These are phyloP conservation scores for Apiotrichum montevideense DNA, from an alignment of 1,284 basidiomycete genomes.

Conservation along the genomic window DNA sequence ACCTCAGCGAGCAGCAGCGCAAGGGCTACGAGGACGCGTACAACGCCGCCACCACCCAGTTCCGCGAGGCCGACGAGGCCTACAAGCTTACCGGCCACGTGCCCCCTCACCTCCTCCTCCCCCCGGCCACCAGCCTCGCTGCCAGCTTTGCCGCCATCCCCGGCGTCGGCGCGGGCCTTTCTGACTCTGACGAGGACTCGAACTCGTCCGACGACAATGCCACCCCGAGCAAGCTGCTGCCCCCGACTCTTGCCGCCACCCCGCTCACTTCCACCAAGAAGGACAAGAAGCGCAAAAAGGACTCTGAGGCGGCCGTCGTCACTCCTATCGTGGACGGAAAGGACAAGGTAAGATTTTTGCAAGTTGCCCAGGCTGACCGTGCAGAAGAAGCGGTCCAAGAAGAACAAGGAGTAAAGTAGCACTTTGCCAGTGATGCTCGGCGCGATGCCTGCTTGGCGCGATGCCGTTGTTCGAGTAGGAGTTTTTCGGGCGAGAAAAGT, in stretches of 20 bases:
- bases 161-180: neutral
- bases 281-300: conserved; percentile 35
- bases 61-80: conserved; percentile 23
- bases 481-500: too few species aligned
- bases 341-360: conserved; percentile 18
- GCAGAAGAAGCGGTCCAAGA: conserved; percentile 1
- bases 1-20: conserved; percentile 63
- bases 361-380: neutral
- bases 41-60: conserved; percentile 20
- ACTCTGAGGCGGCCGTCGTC: neutral
- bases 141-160: neutral
- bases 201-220: conserved; percentile 15
- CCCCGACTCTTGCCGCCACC: conserved; percentile 14
- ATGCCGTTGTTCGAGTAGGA: too few species aligned
- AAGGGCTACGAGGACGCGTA: conserved; percentile 46
- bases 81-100: conserved; percentile 17
- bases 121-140: neutral
- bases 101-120: neutral
- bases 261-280: conserved; percentile 19
- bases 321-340: conserved; percentile 10
- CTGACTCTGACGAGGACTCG: neutral
- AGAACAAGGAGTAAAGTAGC: neutral
- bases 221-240: conserved; percentile 10
- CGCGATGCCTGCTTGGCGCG: too few species aligned
- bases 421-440: neutral